Evolutionary conservation across 2,329 filamentous ascomycete species (phyloP).

Genomic region (Coniochaeta sp.): DNA sequence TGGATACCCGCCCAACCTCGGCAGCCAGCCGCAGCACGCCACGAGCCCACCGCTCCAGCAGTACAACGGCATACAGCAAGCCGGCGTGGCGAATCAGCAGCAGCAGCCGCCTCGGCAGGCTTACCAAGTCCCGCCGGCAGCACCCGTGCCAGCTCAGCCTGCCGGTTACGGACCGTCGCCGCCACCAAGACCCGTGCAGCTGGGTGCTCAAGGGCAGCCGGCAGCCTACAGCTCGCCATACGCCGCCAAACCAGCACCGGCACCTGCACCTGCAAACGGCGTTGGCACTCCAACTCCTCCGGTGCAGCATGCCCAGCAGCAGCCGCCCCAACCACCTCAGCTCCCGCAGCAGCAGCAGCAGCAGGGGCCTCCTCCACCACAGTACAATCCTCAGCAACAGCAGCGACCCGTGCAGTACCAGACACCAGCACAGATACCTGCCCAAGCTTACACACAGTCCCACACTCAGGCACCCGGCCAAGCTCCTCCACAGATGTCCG

Average conservation of each 20-base stretch:
- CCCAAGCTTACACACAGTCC: background rate
- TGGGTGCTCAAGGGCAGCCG: constrained; percentile 11
- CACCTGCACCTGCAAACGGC: constrained; percentile 4
- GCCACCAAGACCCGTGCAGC: constrained; percentile 12
- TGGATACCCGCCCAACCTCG: constrained; percentile 7
- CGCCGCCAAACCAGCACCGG: constrained; percentile 15
- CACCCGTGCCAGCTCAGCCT: constrained; percentile 6
- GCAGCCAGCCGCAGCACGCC: constrained; percentile 3
- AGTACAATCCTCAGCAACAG: background rate
- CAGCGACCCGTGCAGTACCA: constrained; percentile 3
- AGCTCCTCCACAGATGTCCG: background rate
- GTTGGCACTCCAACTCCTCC: constrained; percentile 1
- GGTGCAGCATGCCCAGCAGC: background rate
- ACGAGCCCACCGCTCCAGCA: constrained; percentile 2
- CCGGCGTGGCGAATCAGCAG: constrained; percentile 7
- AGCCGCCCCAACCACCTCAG: background rate
- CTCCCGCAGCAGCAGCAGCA: constrained; percentile 1
- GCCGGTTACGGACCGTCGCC: constrained; percentile 13
- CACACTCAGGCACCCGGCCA: background rate
- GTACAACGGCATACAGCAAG: background rate
- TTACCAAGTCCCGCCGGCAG: constrained; percentile 8
- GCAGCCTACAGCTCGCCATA: constrained; percentile 23
- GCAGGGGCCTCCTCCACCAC: background rate
- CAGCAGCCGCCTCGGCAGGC: constrained; percentile 11
- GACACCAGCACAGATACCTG: background rate